Percentiles rank a stretch among this genome's conserved stretches.
These are phyloP conservation scores for Macroventuria anomochaeta DNA, from an alignment of 2,329 filamentous ascomycete genomes.

Conservation along the genomic window DNA sequence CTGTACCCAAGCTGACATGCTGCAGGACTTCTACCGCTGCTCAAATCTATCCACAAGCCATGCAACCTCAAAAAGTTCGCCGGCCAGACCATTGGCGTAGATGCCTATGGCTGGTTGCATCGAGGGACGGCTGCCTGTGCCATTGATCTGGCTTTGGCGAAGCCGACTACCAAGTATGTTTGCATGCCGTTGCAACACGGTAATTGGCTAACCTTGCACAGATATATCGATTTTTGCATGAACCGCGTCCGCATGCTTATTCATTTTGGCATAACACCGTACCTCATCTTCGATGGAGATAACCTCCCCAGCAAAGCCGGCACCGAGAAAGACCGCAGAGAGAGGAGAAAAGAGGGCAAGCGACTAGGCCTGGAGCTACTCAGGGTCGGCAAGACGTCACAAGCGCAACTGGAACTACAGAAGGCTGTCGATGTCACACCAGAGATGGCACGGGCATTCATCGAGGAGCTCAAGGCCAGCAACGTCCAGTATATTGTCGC, in stretches of 20 bases:
- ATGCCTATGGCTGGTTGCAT: conserved; percentile 98
- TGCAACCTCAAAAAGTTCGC: conserved; percentile 84
- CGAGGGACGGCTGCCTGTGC: conserved; percentile 90
- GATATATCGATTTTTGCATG: conserved; percentile 89
- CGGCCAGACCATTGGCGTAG: conserved; percentile 90
- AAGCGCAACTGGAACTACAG: conserved; percentile 86
- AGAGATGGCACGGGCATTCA: conserved; percentile 89
- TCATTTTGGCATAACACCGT: conserved; percentile 92
- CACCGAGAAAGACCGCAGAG: conserved; percentile 80
- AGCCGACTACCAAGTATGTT: conserved; percentile 82
- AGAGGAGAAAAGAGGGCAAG: conserved; percentile 77
- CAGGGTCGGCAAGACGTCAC: conserved; percentile 77
- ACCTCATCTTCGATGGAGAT: conserved; percentile 95
- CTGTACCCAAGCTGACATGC: conserved; percentile 24
- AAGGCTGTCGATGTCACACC: conserved; percentile 96
- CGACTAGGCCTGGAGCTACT: conserved; percentile 78
- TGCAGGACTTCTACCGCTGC: conserved; percentile 83
- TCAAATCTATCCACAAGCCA: conserved; percentile 95
- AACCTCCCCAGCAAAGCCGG: conserved; percentile 90
- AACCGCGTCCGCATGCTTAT: conserved; percentile 91
- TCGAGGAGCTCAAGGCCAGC: conserved; percentile 85
- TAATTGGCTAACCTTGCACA: conserved; percentile 47
- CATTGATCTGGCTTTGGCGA: conserved; percentile 85
- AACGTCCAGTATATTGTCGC: conserved; percentile 88
- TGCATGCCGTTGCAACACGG: not conserved